Evolutionary conservation across 2,329 filamentous ascomycete genomes (phyloP), one percentile per base, ranked within the genome.

Genomic region (Samsoniella hepiali): DNA sequence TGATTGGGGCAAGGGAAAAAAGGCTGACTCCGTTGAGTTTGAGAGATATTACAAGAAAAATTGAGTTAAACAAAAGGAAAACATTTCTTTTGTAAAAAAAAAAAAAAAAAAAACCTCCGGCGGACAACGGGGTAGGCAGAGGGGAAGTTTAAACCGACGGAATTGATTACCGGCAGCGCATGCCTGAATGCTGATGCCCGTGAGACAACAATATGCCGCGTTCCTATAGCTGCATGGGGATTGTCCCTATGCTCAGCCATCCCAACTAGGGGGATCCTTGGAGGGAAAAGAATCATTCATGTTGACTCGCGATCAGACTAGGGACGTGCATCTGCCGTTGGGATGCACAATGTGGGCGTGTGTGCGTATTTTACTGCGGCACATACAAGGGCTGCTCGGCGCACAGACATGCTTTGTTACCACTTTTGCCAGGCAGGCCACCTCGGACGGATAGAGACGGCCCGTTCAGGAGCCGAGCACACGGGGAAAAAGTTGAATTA

Each of bases 321-420:
- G 34, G 56, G 56, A 45, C 56, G 50, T 62, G 40, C 58, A 62
- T 51, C 58, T 51, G 36, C 49, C 49, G 42, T 47, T 38, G 40
- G 4, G 34, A 42, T 42, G 17, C 58, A 60, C 17, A 50, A 60
- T 34, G 47, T 40, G 58, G 11, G 47, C 27, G 47, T 54, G 29
- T 13, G 32, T 27, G 17, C n/a, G 17, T 47, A 17, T 22, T 15
- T 13, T 22, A 22, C 22, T 22, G 22, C 22, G 22, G 22, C 22
- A 22, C 22, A 22, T 11, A 11, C 8, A 31, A 45, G 54, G 34
- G 3, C 17, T 27, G n/a, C 29, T 38, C 15, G 34, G 49, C 40
- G 58, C 58, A 60, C 58, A 44, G 58, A 60, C 58, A 53, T 51
- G 13, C 15, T 32, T 38, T 50, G n/a, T 31, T 31, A 11, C 36